phyloP scores from a whole-genome alignment of 2,329 filamentous ascomycete species.

The Dothistroma pini region DNA sequence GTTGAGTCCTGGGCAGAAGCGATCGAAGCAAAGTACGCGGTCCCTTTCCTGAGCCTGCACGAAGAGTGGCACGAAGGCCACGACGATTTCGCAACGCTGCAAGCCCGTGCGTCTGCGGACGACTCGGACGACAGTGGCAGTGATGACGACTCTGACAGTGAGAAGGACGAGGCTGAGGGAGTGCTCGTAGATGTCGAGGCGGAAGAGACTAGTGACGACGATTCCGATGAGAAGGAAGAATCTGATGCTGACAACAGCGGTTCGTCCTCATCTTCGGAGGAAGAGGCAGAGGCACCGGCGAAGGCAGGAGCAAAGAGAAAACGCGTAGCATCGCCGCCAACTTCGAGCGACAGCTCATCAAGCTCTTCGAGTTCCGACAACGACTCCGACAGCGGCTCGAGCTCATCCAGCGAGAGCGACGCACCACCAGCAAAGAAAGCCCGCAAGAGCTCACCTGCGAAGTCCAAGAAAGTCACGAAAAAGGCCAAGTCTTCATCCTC shows the following conservation, averaged over 20 bases:
- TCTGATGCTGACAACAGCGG: slow-evolving; percentile 8
- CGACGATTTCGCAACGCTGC: slow-evolving; percentile 18
- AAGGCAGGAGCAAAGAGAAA: slow-evolving; percentile 5
- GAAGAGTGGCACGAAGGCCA: slow-evolving; percentile 24
- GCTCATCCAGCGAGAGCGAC: slow-evolving; percentile 26
- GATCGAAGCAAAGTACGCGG: slow-evolving; percentile 20
- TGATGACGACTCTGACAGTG: slow-evolving; percentile 17
- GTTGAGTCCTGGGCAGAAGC: slow-evolving; percentile 20
- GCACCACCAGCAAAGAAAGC: slow-evolving; percentile 32
- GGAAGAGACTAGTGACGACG: slow-evolving; percentile 25
- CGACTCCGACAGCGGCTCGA: slow-evolving; percentile 19
- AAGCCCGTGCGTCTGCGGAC: slow-evolving; percentile 11
- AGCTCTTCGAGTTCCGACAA: slow-evolving; percentile 13
- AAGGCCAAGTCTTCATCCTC: slow-evolving; percentile 28
- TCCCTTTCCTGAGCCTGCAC: slow-evolving; percentile 26
- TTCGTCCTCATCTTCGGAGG: slow-evolving; percentile 1
- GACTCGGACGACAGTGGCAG: slow-evolving; percentile 13
- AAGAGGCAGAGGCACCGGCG: background rate
- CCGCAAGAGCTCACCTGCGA: slow-evolving; percentile 20
- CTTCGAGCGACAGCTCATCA: slow-evolving; percentile 4
- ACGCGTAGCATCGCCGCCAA: background rate
- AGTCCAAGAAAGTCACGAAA: slow-evolving; percentile 11
- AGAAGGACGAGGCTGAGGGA: slow-evolving; percentile 17
- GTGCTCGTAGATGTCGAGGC: slow-evolving; percentile 22
- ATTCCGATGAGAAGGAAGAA: slow-evolving; percentile 20